These are phyloP conservation scores for Colletotrichum sp. DNA, from an alignment of 2,329 filamentous ascomycete species.

Conservation along the genomic window DNA sequence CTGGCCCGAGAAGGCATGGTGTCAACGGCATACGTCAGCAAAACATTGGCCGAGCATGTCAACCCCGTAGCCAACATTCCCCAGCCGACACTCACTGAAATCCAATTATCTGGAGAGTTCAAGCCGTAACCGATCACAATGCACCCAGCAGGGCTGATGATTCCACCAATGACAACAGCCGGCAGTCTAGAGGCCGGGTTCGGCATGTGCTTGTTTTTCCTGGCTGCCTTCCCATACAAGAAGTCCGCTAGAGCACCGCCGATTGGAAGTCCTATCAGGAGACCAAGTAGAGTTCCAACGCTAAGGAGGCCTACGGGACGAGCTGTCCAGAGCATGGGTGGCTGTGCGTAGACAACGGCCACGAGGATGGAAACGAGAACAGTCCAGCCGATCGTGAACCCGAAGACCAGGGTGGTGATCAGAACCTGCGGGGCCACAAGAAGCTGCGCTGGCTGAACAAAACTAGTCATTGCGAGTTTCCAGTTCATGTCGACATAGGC, in stretches of 20 bases:
- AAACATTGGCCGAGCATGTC: conserved; percentile 24
- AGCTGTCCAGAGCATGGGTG: conserved; percentile 6
- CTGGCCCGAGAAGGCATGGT: conserved; percentile 15
- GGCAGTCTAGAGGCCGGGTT: conserved; percentile 20
- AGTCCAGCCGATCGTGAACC: conserved; percentile 13
- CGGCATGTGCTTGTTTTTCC: not conserved
- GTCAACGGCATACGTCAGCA: conserved; percentile 25
- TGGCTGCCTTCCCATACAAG: not conserved
- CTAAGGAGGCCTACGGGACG: conserved; percentile 7
- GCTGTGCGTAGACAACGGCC: not conserved
- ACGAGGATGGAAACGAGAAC: conserved; percentile 1
- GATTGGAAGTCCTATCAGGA: conserved; percentile 2
- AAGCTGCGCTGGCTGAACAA: not conserved
- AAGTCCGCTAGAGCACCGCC: conserved; percentile 15
- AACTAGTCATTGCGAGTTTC: not conserved
- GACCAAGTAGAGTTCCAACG: conserved; percentile 1
- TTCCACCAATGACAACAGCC: conserved; percentile 12
- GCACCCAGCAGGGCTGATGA: conserved; percentile 23
- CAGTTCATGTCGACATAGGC: conserved; percentile 15
- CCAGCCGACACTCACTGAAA: conserved; percentile 19
- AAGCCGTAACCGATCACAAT: conserved; percentile 21
- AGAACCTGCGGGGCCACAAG: conserved; percentile 9
- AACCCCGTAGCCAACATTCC: conserved; percentile 23
- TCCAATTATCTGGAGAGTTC: conserved; percentile 18
- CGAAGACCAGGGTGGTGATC: conserved; percentile 9